Evolutionary conservation across 1,139 yeast genomes (phyloP), one percentile per base, ranked within the genome.

Genomic region (Yarrowia galli): DNA sequence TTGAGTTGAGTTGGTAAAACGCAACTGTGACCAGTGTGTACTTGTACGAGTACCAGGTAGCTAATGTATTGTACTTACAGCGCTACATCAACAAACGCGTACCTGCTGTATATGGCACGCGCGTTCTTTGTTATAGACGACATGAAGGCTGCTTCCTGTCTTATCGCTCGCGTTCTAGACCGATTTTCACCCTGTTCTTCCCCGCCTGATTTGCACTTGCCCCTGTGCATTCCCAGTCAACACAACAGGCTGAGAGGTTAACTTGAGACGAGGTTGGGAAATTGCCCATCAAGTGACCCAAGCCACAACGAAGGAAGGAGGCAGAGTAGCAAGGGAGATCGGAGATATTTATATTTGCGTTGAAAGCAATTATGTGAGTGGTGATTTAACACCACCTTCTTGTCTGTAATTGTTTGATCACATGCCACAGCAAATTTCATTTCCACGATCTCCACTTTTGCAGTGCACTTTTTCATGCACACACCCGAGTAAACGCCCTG

Each of bases 401-500:
- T n/a, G n/a, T n/a, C n/a, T n/a, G n/a, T n/a, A n/a, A n/a, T n/a
- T n/a, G n/a, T n/a, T n/a, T 6, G 32, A 35, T 35, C 36, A 35
- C 36, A 35, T 35, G 36, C 36, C 10, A 28, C n/a, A n/a, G 32
- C 32, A 8, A 28, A 28, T 20, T 35, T 38, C 20, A 22, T 16
- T 15, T 23, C 43, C 45, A 36, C 60, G 20, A 53, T 53, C 4
- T 36, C 60, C 60, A 53, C 60, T 28, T 28, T 28, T 8, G n/a
- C n/a, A 20, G n/a, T 20, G 48, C 48, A 13, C 13, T 15, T 23
- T 16, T 23, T 23, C 51, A 36, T 51, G 23, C 23, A 20, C 42
- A 20, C 60, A 36, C 60, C 60, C 60, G 60, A 23, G 60, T 53
- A 53, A 53, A 22, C 60, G 54, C 16, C 56, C 60, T 53, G 60